Evolutionary conservation across 2,329 filamentous ascomycete genomes (phyloP).

Genomic region (Paecilomyces sp.): DNA sequence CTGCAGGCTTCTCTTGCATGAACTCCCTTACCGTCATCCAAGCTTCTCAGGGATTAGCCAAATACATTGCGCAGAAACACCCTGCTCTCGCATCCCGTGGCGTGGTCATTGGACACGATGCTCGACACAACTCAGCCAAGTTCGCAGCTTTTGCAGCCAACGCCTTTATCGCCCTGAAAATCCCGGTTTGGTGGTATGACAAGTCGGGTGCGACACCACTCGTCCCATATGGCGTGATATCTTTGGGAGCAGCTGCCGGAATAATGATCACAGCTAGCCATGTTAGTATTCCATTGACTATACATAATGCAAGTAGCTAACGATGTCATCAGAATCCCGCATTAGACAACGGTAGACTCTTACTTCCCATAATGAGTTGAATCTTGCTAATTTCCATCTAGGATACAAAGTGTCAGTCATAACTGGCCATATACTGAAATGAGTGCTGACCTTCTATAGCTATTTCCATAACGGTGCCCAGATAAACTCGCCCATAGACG

Average conservation of each 20-base stretch:
- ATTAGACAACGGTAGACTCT: conserved; percentile 48
- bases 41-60: conserved; percentile 58
- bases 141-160: conserved; percentile 56
- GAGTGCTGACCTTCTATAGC: conserved; percentile 20
- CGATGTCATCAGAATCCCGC: conserved; percentile 44
- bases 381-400: conserved; percentile 13
- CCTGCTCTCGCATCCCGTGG: conserved; percentile 36
- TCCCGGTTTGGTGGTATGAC: conserved; percentile 56
- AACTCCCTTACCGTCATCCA: conserved; percentile 55
- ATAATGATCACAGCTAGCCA: conserved; percentile 62
- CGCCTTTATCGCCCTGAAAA: conserved; percentile 51
- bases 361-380: background rate
- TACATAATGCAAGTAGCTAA: conserved; percentile 3
- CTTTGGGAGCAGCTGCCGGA: conserved; percentile 49
- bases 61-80: conserved; percentile 46
- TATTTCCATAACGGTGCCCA: conserved; percentile 60
- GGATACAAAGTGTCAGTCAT: conserved; percentile 53
- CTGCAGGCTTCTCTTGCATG: conserved; percentile 57
- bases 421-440: conserved; percentile 1
- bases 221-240: conserved; percentile 53
- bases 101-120: conserved; percentile 57
- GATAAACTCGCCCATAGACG: conserved; percentile 57
- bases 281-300: conserved; percentile 19
- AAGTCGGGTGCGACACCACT: conserved; percentile 52
- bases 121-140: conserved; percentile 54